Evolutionary conservation across 495 filamentous ascomycete species (phyloP), one percentile per base, ranked within the genome.

Genomic region (Talaromyces borbonicus): DNA sequence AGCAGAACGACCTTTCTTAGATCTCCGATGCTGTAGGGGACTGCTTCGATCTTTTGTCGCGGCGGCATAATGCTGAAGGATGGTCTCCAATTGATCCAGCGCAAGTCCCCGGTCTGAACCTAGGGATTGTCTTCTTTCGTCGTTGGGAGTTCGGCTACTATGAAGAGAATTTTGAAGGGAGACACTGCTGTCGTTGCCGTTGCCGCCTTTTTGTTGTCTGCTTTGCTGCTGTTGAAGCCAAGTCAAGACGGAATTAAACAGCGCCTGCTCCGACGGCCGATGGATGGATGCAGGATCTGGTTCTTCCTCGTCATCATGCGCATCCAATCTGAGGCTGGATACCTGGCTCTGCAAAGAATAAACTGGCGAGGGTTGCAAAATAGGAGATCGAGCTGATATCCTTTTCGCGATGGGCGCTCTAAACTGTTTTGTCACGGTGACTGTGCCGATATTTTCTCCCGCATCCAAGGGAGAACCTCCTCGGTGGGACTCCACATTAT

Each of bases 161-260:
- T n/a, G n/a, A n/a, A n/a, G n/a, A n/a, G n/a, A n/a, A n/a, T 14
- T 48, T n/a, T 43, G 44, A 18, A 49, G 33, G 11, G 26, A 33
- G 20, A 52, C 58, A 19, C 59, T 54, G 27, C 55, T 60, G 39
- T 51, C 54, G 14, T 55, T 57, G 38, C 18, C 20, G 42, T 36
- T 29, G 36, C 35, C 12, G 42, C 52, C 31, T 27, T 51, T 51
- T 12, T 59, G 62, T 35, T 71, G 77, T 59, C 81, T 86, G 22
- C 66, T 57, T 60, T 83, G 85, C 59, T 94, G 87, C 32, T 77
- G 73, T 43, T 86, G 74, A 31, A 95, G 68, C 89, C 89, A 95
- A 47, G 82, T 78, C 16, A 72, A 68, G 18, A 95, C 79, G 56
- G 90, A 85, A 32, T 75, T 69, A 30, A 90, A 57, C 5, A 95